Evolutionary conservation across 352 stramenopile species (phyloP).

Genomic region (Pythium pyrilobum): DNA sequence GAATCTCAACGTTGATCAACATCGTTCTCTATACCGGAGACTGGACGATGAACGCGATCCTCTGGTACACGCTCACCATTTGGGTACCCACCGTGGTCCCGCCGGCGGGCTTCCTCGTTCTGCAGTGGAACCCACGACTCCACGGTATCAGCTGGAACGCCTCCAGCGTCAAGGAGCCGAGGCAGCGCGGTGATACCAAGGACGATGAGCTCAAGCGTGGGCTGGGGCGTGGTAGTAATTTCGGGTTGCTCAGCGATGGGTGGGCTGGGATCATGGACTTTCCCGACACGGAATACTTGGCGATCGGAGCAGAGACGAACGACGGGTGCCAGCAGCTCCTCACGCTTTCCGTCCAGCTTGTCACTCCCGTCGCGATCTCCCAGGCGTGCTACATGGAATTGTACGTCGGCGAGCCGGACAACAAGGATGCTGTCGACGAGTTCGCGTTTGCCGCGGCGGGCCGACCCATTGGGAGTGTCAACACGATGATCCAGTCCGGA

Average conservation of each 20-base stretch:
- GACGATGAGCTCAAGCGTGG: slow-evolving; percentile 30
- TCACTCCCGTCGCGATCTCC: slow-evolving; percentile 49
- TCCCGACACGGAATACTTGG: slow-evolving; percentile 66
- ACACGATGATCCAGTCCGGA: slow-evolving; percentile 63
- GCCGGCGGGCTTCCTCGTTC: slow-evolving; percentile 64
- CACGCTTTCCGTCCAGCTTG: slow-evolving; percentile 65
- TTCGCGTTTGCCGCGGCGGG: slow-evolving; percentile 45
- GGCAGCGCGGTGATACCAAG: slow-evolving; percentile 24
- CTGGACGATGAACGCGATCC: slow-evolving; percentile 58
- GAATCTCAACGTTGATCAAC: slow-evolving; percentile 55
- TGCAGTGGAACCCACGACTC: slow-evolving; percentile 82
- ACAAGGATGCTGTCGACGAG: slow-evolving; percentile 53
- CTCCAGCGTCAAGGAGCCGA: neutral
- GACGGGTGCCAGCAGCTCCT: slow-evolving; percentile 68
- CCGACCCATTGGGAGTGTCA: slow-evolving; percentile 64
- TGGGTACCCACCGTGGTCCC: slow-evolving; percentile 75
- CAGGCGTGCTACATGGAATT: slow-evolving; percentile 78
- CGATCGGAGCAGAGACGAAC: slow-evolving; percentile 50
- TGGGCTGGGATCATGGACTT: slow-evolving; percentile 72
- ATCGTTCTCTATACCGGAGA: slow-evolving; percentile 58
- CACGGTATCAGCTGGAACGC: slow-evolving; percentile 65
- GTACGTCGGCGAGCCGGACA: slow-evolving; percentile 51
- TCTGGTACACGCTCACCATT: slow-evolving; percentile 79
- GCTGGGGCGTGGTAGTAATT: slow-evolving; percentile 19
- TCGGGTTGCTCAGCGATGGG: slow-evolving; percentile 39